Base-by-base conservation (phyloP, 1,284 basidiomycete genomes). In the Trichosporon asahii region DNA sequence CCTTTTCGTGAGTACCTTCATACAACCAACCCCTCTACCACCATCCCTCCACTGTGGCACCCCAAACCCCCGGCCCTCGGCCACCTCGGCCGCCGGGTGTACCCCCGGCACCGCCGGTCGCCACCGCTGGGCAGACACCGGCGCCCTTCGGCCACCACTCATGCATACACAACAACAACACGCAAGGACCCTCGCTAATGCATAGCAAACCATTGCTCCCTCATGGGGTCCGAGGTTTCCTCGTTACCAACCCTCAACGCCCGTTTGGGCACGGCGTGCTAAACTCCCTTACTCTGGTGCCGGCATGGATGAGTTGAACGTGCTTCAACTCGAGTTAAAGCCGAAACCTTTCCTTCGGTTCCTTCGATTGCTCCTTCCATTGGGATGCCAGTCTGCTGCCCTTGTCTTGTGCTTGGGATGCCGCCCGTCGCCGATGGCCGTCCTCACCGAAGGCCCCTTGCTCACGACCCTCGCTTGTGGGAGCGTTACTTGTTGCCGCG, bases 161-260 rank as follows among this genome's bases (percentile, higher is more conserved):
- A 61, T 31, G 57, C 57, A 61, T n/a, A 9, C 57, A 61, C n/a
- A 31, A 29, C 55, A 60, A 60, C 40, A 44, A 44, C n/a, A n/a
- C 40, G 27, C 55, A 60, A 60, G 49, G 49, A 55, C 27, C 25
- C 5, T 21, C 27, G 57, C 57, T 61, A 33, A 61, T 61, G 57
- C 57, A 61, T 61, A 61, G 37, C 71, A 76, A 66, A 72, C 66
- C 66, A 68, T 75, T 31, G 71, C 74, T 3, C 77, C 78, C 5
- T 67, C 75, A n/a, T 82, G 81, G 81, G 78, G 80, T 18, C 49
- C 49, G 49, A 53, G 21, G 11, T 44, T 12, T 44, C 12, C 18
- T n/a, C 40, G 49, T 53, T 53, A 21, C 49, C 31, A 53, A 53
- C 49, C 23, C 23, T 25, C 21, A 53, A 11, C 49, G n/a, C 21